These are phyloP conservation scores for Ceratocystis alfenasii DNA, from an alignment of 2,329 filamentous ascomycete genomes.

Conservation along the genomic window DNA sequence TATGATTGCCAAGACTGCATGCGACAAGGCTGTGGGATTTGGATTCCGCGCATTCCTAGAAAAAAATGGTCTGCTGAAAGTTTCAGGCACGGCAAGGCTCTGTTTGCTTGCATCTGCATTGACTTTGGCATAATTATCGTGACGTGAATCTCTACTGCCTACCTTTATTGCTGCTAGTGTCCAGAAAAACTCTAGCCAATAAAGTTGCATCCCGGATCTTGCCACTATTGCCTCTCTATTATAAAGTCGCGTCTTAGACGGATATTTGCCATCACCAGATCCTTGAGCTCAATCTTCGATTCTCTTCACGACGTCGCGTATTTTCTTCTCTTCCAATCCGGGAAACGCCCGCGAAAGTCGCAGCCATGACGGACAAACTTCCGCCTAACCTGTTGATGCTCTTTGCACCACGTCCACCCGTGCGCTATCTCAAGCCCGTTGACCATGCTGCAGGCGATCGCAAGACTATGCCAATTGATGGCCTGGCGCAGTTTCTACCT, in stretches of 20 bases:
- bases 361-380: constrained; percentile 85
- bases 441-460: constrained; percentile 77
- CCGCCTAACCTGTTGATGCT: constrained; percentile 85
- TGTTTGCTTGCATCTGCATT: not conserved
- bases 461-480: constrained; percentile 58
- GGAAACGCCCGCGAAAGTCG: not conserved
- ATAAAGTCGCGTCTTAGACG: not conserved
- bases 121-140: not conserved
- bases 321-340: not conserved
- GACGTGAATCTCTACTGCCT: not conserved
- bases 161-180: not conserved
- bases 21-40: not conserved
- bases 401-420: constrained; percentile 83
- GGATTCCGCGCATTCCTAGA: not conserved
- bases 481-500: constrained; percentile 62
- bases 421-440: constrained; percentile 75
- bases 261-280: not conserved
- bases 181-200: not conserved
- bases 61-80: not conserved
- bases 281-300: not conserved
- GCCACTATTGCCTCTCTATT: not conserved
- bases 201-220: not conserved
- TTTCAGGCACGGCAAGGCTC: constrained; percentile 8
- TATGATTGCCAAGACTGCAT: not conserved
- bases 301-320: not conserved